Conservation (phyloP, 1,139 yeast genomes). For the Kodamaea plutei region DNA sequence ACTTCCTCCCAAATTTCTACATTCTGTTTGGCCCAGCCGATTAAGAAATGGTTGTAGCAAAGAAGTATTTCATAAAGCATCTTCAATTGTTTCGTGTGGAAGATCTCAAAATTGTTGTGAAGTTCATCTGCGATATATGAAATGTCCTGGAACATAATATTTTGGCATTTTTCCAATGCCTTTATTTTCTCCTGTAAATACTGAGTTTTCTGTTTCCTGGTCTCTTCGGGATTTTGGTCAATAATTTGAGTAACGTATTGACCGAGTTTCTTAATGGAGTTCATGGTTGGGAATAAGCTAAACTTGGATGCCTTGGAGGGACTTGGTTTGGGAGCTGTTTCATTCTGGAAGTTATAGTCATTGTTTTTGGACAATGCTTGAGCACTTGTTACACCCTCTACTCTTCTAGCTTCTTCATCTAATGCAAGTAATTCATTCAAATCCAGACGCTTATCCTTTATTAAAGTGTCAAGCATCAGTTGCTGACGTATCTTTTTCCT, state of each 20-base stretch:
- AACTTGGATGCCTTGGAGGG: slow-evolving; percentile 12
- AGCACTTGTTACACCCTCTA: slow-evolving; percentile 25
- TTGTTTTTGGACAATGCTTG: slow-evolving; percentile 25
- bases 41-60: slow-evolving; percentile 54
- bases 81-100: slow-evolving; percentile 48
- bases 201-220: slow-evolving; percentile 54
- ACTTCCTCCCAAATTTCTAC: slow-evolving; percentile 74
- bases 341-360: slow-evolving; percentile 28
- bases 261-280: slow-evolving; percentile 50
- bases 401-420: slow-evolving; percentile 37
- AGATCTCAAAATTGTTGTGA: slow-evolving; percentile 45
- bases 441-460: slow-evolving; percentile 44
- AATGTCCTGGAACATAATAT: slow-evolving; percentile 54
- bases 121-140: slow-evolving; percentile 50
- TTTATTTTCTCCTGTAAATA: slow-evolving; percentile 50
- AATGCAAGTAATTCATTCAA: slow-evolving; percentile 37
- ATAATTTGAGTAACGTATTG: slow-evolving; percentile 65
- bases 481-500: slow-evolving; percentile 66
- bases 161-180: slow-evolving; percentile 54
- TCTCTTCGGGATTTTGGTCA: slow-evolving; percentile 66
- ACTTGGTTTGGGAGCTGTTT: too few relatives aligned
- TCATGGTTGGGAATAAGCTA: slow-evolving; percentile 24
- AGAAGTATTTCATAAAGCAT: slow-evolving; percentile 38
- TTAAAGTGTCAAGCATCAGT: slow-evolving; percentile 51
- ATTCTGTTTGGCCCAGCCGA: slow-evolving; percentile 69